Percentiles rank a stretch among this genome's conserved stretches.
These are phyloP conservation scores for Volvox reticuliferus DNA, from an alignment of 139 green algal species.

Conservation along the genomic window DNA sequence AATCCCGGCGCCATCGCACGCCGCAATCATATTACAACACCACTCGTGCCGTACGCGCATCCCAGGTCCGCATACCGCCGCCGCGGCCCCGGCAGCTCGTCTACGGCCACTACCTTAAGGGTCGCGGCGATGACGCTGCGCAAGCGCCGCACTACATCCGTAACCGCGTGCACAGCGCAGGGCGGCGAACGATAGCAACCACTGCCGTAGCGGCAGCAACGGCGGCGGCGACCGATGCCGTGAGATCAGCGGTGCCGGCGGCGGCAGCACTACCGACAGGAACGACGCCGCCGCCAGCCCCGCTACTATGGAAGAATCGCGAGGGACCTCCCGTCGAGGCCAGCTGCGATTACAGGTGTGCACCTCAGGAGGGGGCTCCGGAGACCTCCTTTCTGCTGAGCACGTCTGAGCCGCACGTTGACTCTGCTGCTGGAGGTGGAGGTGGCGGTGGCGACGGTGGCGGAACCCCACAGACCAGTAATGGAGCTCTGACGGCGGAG, in stretches of 20 bases:
- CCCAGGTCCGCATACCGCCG: not conserved
- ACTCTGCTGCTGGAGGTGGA: not conserved
- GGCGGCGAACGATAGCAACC: not conserved
- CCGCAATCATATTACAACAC: constrained; percentile 7
- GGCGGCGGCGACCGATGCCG: not conserved
- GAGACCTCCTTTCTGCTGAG: not conserved
- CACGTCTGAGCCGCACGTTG: not conserved
- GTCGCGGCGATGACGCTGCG: constrained; percentile 19
- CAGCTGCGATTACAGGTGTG: not conserved
- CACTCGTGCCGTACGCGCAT: not conserved
- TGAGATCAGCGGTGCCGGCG: not conserved
- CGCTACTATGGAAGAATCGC: not conserved
- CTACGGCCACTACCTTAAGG: not conserved
- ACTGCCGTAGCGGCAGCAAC: not conserved
- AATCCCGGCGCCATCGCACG: not conserved
- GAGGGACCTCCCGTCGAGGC: not conserved
- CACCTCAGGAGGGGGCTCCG: not conserved
- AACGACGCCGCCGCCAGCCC: not conserved
- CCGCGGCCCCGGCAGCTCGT: not conserved
- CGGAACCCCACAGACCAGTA: not conserved
- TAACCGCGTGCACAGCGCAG: not conserved
- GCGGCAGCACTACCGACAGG: not conserved
- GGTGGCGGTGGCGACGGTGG: not conserved
- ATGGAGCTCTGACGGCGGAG: not conserved
- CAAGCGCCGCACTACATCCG: constrained; percentile 8